Evolutionary conservation across 176 grass and related monocot species (phyloP), one percentile per base, ranked within the genome.

Genomic region (Oryza punctata): DNA sequence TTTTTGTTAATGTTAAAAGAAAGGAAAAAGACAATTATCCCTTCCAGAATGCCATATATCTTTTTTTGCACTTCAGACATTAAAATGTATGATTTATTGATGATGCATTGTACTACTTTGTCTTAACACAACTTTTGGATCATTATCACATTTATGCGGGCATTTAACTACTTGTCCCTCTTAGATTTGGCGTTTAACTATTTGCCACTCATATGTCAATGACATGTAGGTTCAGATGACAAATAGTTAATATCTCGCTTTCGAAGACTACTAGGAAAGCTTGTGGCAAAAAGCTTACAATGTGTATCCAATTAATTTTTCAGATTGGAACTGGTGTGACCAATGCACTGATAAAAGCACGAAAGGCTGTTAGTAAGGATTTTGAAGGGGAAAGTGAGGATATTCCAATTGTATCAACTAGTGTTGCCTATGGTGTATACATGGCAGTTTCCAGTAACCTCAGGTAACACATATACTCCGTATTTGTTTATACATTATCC

Each of bases 371-470:
- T 38, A 86, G 63, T 73, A 95, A 98, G 72, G 93, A 95, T 76
- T 78, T 79, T 72, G 90, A 40, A 16, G 86, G 69, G 65, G 96
- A 98, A 91, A 79, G 73, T 23, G 91, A 98, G 57, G 85, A 90
- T 82, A 73, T 98, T 43, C 93, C 96, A 49, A 87, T 98, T 64
- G 7, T 97, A 69, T 83, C 84, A 67, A 98, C 96, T 46, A 95
- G 92, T 65, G 77, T 93, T 88, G 92, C 90, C 11, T 98, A 98
- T 88, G 96, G 96, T 85, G 80, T 98, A 74, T 98, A 98, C 88
- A 98, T 98, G 96, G 91, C 96, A 25, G 40, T 95, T 85, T 98
- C 96, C 70, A 98, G 96, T 88, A 98, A 98, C 86, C 90, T 98
- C 78, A 93, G 96, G 95, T 97, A 92, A 74, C 21, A 24, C 46